Conservation (phyloP, 805 yeast genomes). For the Groenewaldozyma tartarivorans region DNA sequence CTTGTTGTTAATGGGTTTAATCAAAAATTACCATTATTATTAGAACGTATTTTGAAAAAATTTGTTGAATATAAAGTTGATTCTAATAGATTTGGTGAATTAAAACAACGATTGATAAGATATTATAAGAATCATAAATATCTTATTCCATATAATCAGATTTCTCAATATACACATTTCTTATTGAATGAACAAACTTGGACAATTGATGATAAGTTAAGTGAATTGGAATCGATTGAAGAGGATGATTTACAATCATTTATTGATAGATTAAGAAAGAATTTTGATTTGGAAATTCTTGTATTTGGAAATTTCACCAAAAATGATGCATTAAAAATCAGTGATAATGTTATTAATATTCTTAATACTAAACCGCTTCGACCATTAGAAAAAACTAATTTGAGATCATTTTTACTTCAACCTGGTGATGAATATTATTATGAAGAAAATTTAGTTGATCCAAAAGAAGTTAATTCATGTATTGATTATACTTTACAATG, state of each 20-base stretch:
- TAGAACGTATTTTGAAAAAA: conserved; percentile 49
- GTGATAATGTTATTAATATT: conserved; percentile 33
- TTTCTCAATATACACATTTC: conserved; percentile 51
- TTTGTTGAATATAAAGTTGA: conserved; percentile 42
- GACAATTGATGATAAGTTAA: conserved; percentile 50
- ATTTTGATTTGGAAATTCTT: conserved; percentile 60
- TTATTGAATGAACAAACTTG: conserved; percentile 68
- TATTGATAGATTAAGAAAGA: conserved; percentile 44
- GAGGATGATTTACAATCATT: conserved; percentile 44
- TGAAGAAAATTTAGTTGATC: conserved; percentile 40
- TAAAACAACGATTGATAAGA: conserved; percentile 55
- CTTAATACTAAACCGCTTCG: conserved; percentile 34
- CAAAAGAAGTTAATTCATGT: conserved; percentile 71
- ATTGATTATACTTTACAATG: conserved; percentile 70
- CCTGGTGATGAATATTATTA: conserved; percentile 17
- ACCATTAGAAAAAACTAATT: conserved; percentile 35
- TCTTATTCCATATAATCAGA: conserved; percentile 70
- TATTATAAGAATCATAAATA: conserved; percentile 60
- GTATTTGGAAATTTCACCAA: conserved; percentile 64
- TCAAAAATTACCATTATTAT: conserved; percentile 61
- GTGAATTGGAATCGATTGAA: conserved; percentile 35
- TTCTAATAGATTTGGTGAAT: conserved; percentile 51
- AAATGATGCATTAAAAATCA: conserved; percentile 44
- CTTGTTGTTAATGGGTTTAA: conserved; percentile 70
- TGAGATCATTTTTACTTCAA: conserved; percentile 32